Conservation (phyloP, 2,329 filamentous ascomycete genomes). For the Fusarium mangiferae region DNA sequence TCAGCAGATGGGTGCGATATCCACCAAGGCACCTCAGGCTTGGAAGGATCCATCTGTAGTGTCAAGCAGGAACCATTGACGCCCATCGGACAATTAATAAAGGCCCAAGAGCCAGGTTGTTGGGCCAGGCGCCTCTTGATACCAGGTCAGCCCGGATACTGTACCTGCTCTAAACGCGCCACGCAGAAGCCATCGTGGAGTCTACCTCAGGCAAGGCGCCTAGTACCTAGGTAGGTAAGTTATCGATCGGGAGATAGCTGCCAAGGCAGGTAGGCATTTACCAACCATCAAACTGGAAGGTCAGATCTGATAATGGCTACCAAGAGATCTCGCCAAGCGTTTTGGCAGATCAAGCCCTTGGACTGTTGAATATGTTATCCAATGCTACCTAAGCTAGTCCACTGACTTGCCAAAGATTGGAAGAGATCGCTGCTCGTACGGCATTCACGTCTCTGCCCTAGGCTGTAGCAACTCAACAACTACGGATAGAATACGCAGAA, state of each 20-base stretch:
- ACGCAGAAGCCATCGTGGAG: constrained; percentile 18
- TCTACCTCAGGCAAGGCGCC: background rate
- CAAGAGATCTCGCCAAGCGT: background rate
- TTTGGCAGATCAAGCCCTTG: background rate
- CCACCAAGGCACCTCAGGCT: background rate
- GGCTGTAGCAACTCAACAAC: background rate
- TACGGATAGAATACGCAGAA: background rate
- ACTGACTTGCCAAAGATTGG: background rate
- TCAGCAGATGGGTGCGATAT: background rate
- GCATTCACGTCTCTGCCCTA: background rate
- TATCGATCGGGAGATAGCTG: background rate
- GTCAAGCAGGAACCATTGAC: background rate
- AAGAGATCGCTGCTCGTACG: background rate
- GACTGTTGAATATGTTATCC: background rate
- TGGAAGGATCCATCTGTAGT: background rate
- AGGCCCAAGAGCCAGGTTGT: constrained; percentile 17
- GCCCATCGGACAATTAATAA: background rate
- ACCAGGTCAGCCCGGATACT: background rate
- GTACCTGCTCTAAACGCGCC: constrained; percentile 4
- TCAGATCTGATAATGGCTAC: background rate
- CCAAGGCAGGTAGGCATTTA: background rate
- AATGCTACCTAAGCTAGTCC: background rate
- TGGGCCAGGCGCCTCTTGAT: constrained; percentile 9
- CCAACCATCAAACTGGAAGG: background rate
- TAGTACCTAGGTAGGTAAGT: background rate